A percentile compares a stretch with the other conserved stretches of the same genome.
phyloP scores from a whole-genome alignment of 164 flowering plant genomes.

The Vitis vinifera region DNA sequence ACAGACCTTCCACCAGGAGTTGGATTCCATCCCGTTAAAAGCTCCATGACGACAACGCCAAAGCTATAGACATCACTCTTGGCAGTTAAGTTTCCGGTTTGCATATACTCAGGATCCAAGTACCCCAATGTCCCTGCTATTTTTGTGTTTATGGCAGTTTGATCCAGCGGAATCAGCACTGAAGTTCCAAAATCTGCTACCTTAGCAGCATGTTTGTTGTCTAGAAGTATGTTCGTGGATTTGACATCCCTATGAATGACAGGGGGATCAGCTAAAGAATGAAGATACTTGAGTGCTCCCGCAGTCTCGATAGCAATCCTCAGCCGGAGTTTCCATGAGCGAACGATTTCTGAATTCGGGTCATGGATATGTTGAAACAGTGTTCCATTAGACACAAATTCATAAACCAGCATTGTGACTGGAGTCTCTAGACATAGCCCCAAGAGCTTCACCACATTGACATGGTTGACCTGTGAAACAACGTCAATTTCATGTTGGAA shows the following conservation, averaged over 20 bases:
- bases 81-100: constrained; percentile 1
- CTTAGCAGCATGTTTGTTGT: constrained; percentile 3
- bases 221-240: constrained; percentile 3
- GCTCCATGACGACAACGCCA: constrained; percentile 12
- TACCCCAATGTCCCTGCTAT: constrained; percentile 11
- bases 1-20: neutral
- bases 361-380: constrained; percentile 5
- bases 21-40: constrained; percentile 5
- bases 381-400: constrained; percentile 3
- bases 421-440: constrained; percentile 12
- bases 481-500: neutral
- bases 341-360: neutral
- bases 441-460: neutral
- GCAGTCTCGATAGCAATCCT: constrained; percentile 4
- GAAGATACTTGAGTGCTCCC: constrained; percentile 1
- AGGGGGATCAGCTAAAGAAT: constrained; percentile 1
- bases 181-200: constrained; percentile 12
- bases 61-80: constrained; percentile 12
- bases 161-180: neutral
- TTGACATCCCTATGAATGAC: constrained; percentile 13
- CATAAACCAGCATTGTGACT: constrained; percentile 7
- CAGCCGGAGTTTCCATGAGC: neutral
- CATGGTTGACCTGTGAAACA: constrained; percentile 6
- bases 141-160: neutral
- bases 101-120: constrained; percentile 9